Conservation (phyloP, 2,329 filamentous ascomycete genomes). For the Trichoderma gracile region DNA sequence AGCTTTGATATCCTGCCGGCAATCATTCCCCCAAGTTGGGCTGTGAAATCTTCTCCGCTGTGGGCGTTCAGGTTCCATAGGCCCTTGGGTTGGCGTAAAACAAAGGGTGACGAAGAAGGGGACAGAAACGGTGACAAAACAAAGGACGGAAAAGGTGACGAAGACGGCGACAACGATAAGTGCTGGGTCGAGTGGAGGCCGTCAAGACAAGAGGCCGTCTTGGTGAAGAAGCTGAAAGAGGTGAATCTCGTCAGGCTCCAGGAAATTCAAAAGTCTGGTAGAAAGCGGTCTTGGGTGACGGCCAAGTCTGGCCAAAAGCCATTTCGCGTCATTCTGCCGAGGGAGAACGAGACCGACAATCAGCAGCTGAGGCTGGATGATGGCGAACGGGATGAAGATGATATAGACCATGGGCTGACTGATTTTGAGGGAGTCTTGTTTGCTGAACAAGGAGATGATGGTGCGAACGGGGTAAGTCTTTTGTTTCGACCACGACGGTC, state of each 20-base stretch:
- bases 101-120: too few relatives aligned
- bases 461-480: not conserved
- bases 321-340: too few relatives aligned
- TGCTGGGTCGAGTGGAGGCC: conserved; percentile 22
- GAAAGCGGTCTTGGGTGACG: not conserved
- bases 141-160: too few relatives aligned
- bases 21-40: not conserved
- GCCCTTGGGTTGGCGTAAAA: not conserved
- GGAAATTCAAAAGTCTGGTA: not conserved
- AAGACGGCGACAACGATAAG: not conserved
- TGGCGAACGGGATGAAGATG: not conserved
- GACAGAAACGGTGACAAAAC: too few relatives aligned
- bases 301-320: not conserved
- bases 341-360: not conserved
- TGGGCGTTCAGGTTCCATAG: conserved; percentile 14
- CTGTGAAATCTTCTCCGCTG: not conserved
- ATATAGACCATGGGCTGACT: conserved; percentile 12
- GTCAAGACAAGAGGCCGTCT: not conserved
- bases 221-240: not conserved
- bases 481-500: accelerated
- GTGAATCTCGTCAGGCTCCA: not conserved
- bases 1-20: conserved; percentile 19
- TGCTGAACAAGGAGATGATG: not conserved
- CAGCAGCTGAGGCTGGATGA: conserved; percentile 3
- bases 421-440: conserved; percentile 16